Conservation (phyloP, 352 stramenopile species). For the Phytophthora pluvialis region DNA sequence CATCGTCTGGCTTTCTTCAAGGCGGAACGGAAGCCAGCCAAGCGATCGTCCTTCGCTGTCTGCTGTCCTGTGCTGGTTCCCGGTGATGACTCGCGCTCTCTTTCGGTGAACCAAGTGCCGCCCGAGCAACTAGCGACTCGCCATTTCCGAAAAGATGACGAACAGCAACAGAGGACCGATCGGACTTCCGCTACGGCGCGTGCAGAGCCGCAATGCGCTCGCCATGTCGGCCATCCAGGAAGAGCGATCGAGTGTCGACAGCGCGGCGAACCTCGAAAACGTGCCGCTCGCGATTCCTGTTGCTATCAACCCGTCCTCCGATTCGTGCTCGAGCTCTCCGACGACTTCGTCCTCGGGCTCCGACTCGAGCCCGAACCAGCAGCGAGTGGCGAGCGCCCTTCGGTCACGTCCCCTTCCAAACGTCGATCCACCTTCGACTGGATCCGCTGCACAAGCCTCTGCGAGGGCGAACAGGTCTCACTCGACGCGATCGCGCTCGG, state of each 20-base stretch:
- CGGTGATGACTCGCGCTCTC: background rate
- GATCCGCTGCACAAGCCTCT: background rate
- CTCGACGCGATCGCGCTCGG: conserved; percentile 16
- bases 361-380: conserved; percentile 26
- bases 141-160: conserved; percentile 35
- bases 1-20: conserved; percentile 34
- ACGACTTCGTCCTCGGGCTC: conserved; percentile 31
- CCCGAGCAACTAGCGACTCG: background rate
- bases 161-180: conserved; percentile 35
- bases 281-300: conserved; percentile 4
- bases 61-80: background rate
- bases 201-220: conserved; percentile 36
- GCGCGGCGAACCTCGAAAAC: conserved; percentile 8
- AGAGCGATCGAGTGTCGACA: conserved; percentile 27
- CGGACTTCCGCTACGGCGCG: conserved; percentile 30
- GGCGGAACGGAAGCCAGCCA: conserved; percentile 33
- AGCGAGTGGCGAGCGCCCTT: background rate
- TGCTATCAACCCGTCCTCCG: conserved; percentile 1
- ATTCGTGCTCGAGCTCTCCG: conserved; percentile 26
- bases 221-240: conserved; percentile 44
- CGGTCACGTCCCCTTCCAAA: background rate
- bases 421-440: background rate
- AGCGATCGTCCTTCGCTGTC: conserved; percentile 15
- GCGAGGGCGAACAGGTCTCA: background rate
- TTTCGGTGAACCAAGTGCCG: conserved; percentile 22